Evolutionary conservation across 2,329 filamentous ascomycete genomes (phyloP), one percentile per base, ranked within the genome.

Genomic region (Zasmidium cellare): DNA sequence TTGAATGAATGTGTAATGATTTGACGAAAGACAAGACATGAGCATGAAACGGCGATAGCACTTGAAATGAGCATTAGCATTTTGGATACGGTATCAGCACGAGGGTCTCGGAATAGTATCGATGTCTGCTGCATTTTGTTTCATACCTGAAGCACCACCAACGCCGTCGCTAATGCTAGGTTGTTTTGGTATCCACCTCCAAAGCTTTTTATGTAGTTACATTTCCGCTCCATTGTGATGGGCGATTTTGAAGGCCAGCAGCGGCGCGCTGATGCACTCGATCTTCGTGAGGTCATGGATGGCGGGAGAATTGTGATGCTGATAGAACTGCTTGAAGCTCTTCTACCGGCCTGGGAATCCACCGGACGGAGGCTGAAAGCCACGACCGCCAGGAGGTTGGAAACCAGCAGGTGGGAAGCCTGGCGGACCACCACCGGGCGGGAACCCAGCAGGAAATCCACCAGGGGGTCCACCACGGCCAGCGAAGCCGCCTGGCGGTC

Each of bases 331-430:
- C 22, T 25, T 38, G 14, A 28, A 28, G 25, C 25, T 38, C 5
- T 41, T 57, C 65, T 64, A 71, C 60, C 67, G 67, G 38, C 69
- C 66, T 18, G 58, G 61, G 47, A 71, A 72, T 12, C 69, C 70
- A 50, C 59, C 59, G n/a, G n/a, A n/a, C 22, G 64, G 64, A n/a
- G 66, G 67, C 24, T 65, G 66, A 54, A 71, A 72, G 7, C 70
- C 70, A 60, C 69, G 66, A 24, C 70, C 69, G 24, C 67, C 69
- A 11, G 67, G 87, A 60, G 86, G 87, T 76, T 91, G 88, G 78
- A 93, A 93, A 62, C 90, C 89, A 59, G 83, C 79, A 31, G 64
- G 61, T 20, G 61, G 60, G 58, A 67, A 67, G 48, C 60, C 60
- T 61, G 62, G 64, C 25, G 63, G 66, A 44, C 54, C 63, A 44